Conservation (phyloP, 2,329 filamentous ascomycete species). For the Venturia pyrina region DNA sequence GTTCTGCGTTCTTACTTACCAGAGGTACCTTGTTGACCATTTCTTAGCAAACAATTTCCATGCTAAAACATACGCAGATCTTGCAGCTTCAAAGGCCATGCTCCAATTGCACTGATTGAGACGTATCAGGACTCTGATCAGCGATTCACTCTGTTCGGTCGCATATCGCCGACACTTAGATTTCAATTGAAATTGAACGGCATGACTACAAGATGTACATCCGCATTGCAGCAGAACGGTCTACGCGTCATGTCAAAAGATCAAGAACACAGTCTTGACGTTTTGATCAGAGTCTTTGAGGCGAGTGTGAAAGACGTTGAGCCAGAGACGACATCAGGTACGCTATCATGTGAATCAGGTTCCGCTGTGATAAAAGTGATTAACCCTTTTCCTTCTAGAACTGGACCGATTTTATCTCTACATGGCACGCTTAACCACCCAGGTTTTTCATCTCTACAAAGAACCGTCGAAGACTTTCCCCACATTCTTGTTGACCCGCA, state of each 20-base stretch:
- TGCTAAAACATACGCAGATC: constrained; percentile 18
- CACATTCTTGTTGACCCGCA: constrained; percentile 12
- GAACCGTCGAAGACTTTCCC: constrained; percentile 17
- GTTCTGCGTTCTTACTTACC: constrained; percentile 30
- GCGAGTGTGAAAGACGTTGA: constrained; percentile 27
- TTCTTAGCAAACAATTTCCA: background rate
- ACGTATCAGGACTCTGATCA: constrained; percentile 28
- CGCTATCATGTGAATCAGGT: background rate
- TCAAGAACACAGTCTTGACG: constrained; percentile 29
- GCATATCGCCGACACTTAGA: constrained; percentile 24
- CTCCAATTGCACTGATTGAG: constrained; percentile 24
- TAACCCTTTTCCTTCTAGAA: constrained; percentile 17
- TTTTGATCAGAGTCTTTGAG: constrained; percentile 28
- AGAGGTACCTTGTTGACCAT: constrained; percentile 21
- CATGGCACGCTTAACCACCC: constrained; percentile 25
- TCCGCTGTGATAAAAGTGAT: background rate
- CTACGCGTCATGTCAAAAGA: constrained; percentile 28
- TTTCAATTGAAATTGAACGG: constrained; percentile 30
- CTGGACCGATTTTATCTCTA: constrained; percentile 23
- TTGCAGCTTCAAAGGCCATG: constrained; percentile 29
- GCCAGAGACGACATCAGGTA: constrained; percentile 24
- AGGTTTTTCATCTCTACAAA: constrained; percentile 29
- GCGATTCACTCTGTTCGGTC: constrained; percentile 24
- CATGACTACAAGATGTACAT: constrained; percentile 26
- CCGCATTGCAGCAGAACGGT: constrained; percentile 28